Base-by-base conservation (phyloP, 306 rosid genomes). In the Castanea crenata region DNA sequence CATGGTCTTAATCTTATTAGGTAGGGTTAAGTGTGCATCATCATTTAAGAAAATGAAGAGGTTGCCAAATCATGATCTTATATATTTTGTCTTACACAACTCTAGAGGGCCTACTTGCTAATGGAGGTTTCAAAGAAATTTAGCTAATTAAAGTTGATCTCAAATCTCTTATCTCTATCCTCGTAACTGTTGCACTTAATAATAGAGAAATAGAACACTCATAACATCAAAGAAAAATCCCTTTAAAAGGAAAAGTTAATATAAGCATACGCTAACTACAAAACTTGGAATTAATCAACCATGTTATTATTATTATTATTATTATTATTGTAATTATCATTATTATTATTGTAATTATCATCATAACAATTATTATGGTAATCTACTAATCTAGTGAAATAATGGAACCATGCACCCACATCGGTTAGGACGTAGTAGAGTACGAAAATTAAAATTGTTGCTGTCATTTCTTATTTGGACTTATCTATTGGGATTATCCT, bases 51-150 rank as follows among this genome's bases (percentile, higher is more conserved):
- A 11, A 23, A 9, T 27, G 12, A 59, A 9, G 65, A 70, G 80
- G 85, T 78, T 86, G 77, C 77, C 75, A 79, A 67, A 83, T 86
- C 84, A 72, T 81, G 83, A 57, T 86, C 87, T 78, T 20, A 65
- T 69, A 58, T 59, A 62, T 69, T 83, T 79, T 83, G 87, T 83
- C 86, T 80, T 56, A 73, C 69, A 75, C 74, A 76, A 74, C 74
- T 71, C 79, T 63, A 19, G 78, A 81, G 62, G 68, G 85, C 62
- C 63, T 73, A 69, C 80, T 75, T 83, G 79, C 76, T 52, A 4
- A 41, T 41, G 16, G 23, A 74, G 74, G 32, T 27, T 85, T 72
- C 57, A 44, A 78, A 75, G 46, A 55, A 70, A 79, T 59, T 69
- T 55, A 32, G 55, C 67, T 74, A 25, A 25, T 25, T 25, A 69